These are phyloP conservation scores for Gossypium herbaceum DNA, from an alignment of 345 rosid genomes.

Conservation along the genomic window DNA sequence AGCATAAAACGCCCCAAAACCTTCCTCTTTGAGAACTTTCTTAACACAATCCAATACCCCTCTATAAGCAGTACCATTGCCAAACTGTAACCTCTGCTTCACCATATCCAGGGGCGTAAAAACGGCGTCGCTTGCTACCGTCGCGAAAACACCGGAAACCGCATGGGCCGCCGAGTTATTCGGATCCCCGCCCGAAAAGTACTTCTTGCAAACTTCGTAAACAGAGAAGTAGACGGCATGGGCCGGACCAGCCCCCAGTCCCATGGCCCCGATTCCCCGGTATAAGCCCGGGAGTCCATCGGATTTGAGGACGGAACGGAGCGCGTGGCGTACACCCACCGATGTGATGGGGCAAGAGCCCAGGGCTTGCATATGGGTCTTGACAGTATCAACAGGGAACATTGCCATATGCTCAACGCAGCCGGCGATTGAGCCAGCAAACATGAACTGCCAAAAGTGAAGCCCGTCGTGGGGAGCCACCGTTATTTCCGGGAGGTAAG, in stretches of 20 bases:
- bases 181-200: constrained; percentile 58
- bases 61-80: constrained; percentile 43
- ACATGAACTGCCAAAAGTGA: constrained; percentile 86
- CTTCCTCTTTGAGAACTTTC: constrained; percentile 76
- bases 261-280: constrained; percentile 97
- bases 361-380: constrained; percentile 95
- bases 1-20: constrained; percentile 83
- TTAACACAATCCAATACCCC: constrained; percentile 80
- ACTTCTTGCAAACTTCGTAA: constrained; percentile 73
- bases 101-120: constrained; percentile 98
- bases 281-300: constrained; percentile 74
- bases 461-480: constrained; percentile 55
- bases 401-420: constrained; percentile 94
- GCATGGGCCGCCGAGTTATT: constrained; percentile 81
- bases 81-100: constrained; percentile 91
- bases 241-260: constrained; percentile 97
- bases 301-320: constrained; percentile 62
- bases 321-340: constrained; percentile 64
- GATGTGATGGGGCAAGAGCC: constrained; percentile 85
- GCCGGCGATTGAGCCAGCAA: constrained; percentile 94
- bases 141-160: constrained; percentile 80
- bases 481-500: constrained; percentile 47
- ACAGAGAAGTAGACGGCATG: constrained; percentile 95
- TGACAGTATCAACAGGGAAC: constrained; percentile 96
- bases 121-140: constrained; percentile 88